Conservation (phyloP, 2,329 filamentous ascomycete species). For the Huntiella savannae region DNA sequence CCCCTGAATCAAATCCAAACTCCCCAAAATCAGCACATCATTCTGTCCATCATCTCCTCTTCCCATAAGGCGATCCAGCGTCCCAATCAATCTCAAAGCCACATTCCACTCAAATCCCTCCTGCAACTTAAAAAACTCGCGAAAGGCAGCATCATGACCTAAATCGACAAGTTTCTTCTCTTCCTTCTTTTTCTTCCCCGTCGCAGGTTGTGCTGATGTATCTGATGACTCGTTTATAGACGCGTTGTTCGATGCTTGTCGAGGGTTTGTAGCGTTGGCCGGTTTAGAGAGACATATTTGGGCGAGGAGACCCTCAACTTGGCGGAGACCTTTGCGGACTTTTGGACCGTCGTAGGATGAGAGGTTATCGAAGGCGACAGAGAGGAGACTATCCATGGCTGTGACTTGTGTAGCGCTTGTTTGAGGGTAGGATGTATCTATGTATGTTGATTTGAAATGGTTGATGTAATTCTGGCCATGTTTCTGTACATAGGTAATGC, state of each 20-base stretch:
- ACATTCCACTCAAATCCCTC: constrained; percentile 98
- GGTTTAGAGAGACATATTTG: constrained; percentile 67
- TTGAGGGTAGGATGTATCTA: too few relatives aligned
- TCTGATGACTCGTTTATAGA: constrained; percentile 6
- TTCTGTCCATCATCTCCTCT: constrained; percentile 68
- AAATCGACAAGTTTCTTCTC: constrained; percentile 41
- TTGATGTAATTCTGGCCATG: background rate
- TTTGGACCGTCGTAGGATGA: constrained; percentile 80
- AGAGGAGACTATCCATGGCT: constrained; percentile 75
- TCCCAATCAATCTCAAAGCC: constrained; percentile 64
- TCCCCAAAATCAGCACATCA: constrained; percentile 72
- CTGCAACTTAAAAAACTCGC: constrained; percentile 91
- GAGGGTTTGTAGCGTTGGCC: background rate
- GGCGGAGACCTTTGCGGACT: constrained; percentile 80
- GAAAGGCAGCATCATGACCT: constrained; percentile 67
- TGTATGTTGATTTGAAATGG: background rate
- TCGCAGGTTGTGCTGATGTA: constrained; percentile 20
- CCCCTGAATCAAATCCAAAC: constrained; percentile 78
- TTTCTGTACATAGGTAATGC: too few relatives aligned
- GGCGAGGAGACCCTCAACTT: constrained; percentile 82
- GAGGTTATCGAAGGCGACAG: constrained; percentile 87
- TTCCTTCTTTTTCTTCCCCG: constrained; percentile 15
- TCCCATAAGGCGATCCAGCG: constrained; percentile 69
- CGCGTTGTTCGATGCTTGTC: constrained; percentile 4
- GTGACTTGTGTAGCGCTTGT: too few relatives aligned